Base-by-base conservation (phyloP, 2,329 filamentous ascomycete species). In the Onygena corvina region DNA sequence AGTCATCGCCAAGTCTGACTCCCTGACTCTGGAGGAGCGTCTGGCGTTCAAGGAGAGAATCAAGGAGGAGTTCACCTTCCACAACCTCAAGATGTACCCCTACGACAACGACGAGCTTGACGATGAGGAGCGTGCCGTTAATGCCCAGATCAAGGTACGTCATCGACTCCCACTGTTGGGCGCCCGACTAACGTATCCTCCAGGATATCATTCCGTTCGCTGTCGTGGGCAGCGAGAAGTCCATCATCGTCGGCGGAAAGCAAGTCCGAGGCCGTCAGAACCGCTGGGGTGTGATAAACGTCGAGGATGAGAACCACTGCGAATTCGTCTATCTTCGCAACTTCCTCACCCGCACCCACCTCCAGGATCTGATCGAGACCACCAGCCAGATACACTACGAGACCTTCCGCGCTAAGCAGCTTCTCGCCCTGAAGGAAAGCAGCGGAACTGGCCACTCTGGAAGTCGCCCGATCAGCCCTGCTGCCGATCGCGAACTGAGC, bases 341-440 rank as follows among this genome's bases (percentile, higher is more conserved):
- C 77, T 98, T 98, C 80, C 80, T 98, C 57, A 94, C 93, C 61
- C 87, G 92, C 66, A 96, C 92, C 56, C 92, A 98, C 71, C 80
- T 98, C 51, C 92, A 98, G 76, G 92, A 98, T 64, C 80, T 98
- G 59, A 95, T 98, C 70, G 92, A 98, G 75, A 98, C 92, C 27
- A 98, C 92, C 44, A 95, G 89, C 60, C 92, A 98, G 76, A 98
- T 95, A 71, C 92, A 98, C 78, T 98, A 98, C 77, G 92, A 98
- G 77, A 94, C 88, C 52, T 98, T 98, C 89, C 89, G 92, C 71
- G 89, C 92, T 63, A 98, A 98, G 82, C 92, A 98, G 72, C 76
- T 98, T 62, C 75, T 98, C 65, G 92, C 92, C 51, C 79, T 98
- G 67, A 98, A 96, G 81, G 92, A 98, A 76, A 94, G 85, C 77